Base-by-base conservation (phyloP, 2,329 filamentous ascomycete species). In the Fusarium chlamydosporum region DNA sequence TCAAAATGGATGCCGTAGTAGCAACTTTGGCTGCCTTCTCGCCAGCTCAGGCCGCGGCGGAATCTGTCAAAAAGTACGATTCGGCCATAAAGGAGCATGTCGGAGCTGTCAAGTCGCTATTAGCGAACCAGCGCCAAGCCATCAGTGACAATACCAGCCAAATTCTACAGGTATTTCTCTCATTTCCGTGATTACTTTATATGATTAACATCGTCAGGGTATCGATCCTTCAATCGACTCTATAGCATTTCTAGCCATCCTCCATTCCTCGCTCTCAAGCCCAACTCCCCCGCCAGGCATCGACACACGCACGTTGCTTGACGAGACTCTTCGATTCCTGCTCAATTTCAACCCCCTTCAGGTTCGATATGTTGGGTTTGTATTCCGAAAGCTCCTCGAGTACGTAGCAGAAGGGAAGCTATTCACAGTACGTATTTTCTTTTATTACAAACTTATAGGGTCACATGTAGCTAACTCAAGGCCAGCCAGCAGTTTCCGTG, bases 161-260 rank as follows among this genome's bases (percentile, higher is more conserved):
- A 45, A 75, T 86, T 7, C 76, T 88, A 6, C 71, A 82, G 66
- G 85, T 83, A 74, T 35, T 60, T 26, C 46, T 31, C 23, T 40
- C 20, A 10, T 34, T 33, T 35, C 37, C 18, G 42, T 13, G 23
- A 2, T 27, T 6, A 7, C 15, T 8, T 18, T 7, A n/a, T 27
- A 37, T 12, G 13, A 35, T 73, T 77, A 46, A 77, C 56, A 4
- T 13, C 3, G 37, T 10, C 47, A 88, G 83, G 73, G 78, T 13
- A 73, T 88, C 27, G 75, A 87, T 65, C 84, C 86, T 1, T 75
- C 79, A 9, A 56, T 78, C 43, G 79, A 89, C 70, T 84, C 86
- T 9, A 81, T 87, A 56, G 85, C 85, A 26, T 86, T 83, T 72
- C 79, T 87, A 33, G 74, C 78, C 52, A 67, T 88, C 40, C 77